Conservation (phyloP, 345 rosid genomes). For the Melastoma malabathricum region DNA sequence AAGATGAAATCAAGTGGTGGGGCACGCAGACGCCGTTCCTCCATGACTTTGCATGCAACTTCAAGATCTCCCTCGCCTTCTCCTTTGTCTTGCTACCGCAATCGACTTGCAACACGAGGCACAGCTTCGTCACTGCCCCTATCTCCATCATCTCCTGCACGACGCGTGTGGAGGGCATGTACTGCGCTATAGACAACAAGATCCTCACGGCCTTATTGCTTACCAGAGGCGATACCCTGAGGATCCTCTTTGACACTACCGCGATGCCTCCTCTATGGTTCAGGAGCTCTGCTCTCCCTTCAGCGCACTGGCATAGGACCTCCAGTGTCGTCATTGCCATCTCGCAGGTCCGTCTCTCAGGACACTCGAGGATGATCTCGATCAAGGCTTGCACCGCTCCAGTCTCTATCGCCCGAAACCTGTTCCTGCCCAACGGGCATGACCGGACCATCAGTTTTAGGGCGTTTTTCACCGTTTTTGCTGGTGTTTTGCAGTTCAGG, state of each 20-base stretch:
- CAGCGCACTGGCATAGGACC: constrained; percentile 49
- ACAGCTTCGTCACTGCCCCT: constrained; percentile 59
- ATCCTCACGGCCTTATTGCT: constrained; percentile 57
- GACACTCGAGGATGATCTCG: constrained; percentile 55
- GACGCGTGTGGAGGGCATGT: constrained; percentile 34
- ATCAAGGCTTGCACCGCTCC: constrained; percentile 35
- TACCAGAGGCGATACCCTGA: constrained; percentile 49
- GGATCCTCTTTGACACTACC: constrained; percentile 59
- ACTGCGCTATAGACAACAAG: constrained; percentile 42
- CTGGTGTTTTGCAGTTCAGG: constrained; percentile 39
- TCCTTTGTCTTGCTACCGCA: constrained; percentile 35
- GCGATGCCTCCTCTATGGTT: constrained; percentile 59
- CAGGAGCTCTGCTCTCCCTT: constrained; percentile 63
- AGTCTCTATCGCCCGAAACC: constrained; percentile 49
- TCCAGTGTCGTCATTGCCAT: constrained; percentile 41
- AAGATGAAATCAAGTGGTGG: constrained; percentile 18
- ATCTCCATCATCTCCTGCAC: constrained; percentile 60
- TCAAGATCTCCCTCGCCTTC: constrained; percentile 50
- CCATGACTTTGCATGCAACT: constrained; percentile 57
- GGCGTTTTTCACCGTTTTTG: constrained; percentile 47
- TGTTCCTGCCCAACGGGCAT: constrained; percentile 64
- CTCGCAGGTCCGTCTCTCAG: constrained; percentile 34
- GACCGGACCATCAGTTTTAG: constrained; percentile 29
- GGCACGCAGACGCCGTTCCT: constrained; percentile 50
- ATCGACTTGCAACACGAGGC: constrained; percentile 48